phyloP scores from a whole-genome alignment of 768 basidiomycete species.

The Ramaria rubella region DNA sequence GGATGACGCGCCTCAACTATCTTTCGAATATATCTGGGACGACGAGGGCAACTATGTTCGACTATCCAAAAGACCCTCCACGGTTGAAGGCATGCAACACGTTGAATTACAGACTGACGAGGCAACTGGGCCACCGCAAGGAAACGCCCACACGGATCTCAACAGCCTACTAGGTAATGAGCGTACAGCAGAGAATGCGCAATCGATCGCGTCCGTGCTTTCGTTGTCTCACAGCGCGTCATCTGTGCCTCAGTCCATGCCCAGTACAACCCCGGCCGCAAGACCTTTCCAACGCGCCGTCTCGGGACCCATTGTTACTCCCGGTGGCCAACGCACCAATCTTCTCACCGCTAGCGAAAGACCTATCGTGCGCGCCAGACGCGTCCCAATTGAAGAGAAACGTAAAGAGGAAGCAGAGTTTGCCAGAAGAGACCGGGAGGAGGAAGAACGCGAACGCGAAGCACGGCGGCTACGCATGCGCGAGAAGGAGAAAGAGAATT shows the following conservation, averaged over 20 bases:
- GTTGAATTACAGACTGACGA: not conserved
- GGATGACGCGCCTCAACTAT: slow-evolving; percentile 57
- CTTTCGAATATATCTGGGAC: slow-evolving; percentile 58
- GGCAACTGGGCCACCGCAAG: not conserved
- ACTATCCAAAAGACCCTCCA: slow-evolving; percentile 39
- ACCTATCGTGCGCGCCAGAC: slow-evolving; percentile 6
- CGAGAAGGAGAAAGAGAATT: slow-evolving; percentile 11
- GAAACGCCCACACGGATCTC: not conserved
- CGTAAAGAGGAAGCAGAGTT: slow-evolving; percentile 8
- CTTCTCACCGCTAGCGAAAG: not conserved
- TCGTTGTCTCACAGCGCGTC: slow-evolving; percentile 64
- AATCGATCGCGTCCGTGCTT: slow-evolving; percentile 24
- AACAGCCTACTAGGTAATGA: slow-evolving; percentile 4
- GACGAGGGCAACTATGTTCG: slow-evolving; percentile 50
- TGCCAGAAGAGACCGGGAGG: not conserved
- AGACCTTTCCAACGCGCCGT: slow-evolving; percentile 61
- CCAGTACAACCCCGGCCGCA: slow-evolving; percentile 25
- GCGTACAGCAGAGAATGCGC: slow-evolving; percentile 4
- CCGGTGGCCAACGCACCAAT: not conserved
- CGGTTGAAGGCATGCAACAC: not conserved
- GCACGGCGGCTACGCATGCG: slow-evolving; percentile 1
- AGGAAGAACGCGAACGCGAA: slow-evolving; percentile 8
- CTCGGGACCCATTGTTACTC: slow-evolving; percentile 44
- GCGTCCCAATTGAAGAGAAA: slow-evolving; percentile 9
- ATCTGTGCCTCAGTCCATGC: slow-evolving; percentile 32